Base-by-base conservation (phyloP, 2,329 filamentous ascomycete species). In the Domatiomyces globalis region DNA sequence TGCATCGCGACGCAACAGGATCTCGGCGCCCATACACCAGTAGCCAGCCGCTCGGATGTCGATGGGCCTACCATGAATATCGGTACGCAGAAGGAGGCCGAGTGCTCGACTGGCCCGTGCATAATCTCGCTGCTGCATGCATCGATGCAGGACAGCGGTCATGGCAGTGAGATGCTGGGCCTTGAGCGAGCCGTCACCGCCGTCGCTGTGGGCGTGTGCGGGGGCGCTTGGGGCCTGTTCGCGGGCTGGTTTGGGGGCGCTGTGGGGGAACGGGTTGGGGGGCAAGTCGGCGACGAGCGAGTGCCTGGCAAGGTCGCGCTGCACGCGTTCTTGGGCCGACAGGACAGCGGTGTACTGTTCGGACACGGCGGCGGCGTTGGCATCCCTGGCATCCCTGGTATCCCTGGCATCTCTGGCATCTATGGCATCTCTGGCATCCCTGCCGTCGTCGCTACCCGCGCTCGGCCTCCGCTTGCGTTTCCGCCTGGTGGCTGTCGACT, bases 1-100 rank as follows among this genome's bases (percentile, higher is more conserved):
- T 39, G 33, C 33, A 39, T 39, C 12, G 33, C 33, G 10, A 15
- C 33, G 78, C 69, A 94, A 80, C 51, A 95, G 69, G 18, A 95
- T 78, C 67, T 95, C 89, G 1, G 86, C 87, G 0, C 87, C 88
- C 45, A 95, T 76, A 12, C 83, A 83, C 90, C 89, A 95, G 57
- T 84, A 76, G 36, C 79, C 77, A 61, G 82, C 75, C 18, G 72
- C 72, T 42, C 87, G 78, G 46, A 90, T 66, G 63, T 95, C 87
- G 18, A 89, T 72, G 5, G 70, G 69, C 46, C 67, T 65, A 2
- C 79, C 80, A 52, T 68, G 63, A 20, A 81, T 70, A 48, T 75
- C 77, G 46, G 79, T 75, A 47, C 83, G 77, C 46, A 88, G 65
- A 29, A 95, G 73, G 57, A 94, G 69, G 1, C 80, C 83, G 74